Percentiles rank a stretch among this genome's conserved stretches.
phyloP scores from a whole-genome alignment of 495 filamentous ascomycete genomes.

The Lentithecium fluviatile region DNA sequence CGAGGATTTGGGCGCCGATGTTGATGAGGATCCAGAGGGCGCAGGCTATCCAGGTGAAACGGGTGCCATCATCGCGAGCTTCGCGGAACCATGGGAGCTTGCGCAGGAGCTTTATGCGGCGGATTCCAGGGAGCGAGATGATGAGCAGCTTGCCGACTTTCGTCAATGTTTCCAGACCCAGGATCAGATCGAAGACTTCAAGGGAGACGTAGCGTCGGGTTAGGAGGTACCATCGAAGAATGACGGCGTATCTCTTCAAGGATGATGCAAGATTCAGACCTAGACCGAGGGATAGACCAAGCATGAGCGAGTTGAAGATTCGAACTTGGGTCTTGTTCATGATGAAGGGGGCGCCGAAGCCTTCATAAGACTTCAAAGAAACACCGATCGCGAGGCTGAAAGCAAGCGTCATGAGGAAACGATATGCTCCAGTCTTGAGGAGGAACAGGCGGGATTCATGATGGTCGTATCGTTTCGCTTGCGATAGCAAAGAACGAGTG shows the following conservation, averaged over 20 bases:
- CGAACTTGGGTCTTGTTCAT: slow-evolving; percentile 10
- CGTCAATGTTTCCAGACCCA: slow-evolving; percentile 29
- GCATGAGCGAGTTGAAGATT: slow-evolving; percentile 32
- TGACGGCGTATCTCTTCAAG: slow-evolving; percentile 31
- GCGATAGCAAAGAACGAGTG: slow-evolving; percentile 15
- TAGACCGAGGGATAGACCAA: slow-evolving; percentile 31
- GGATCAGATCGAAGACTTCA: slow-evolving; percentile 31
- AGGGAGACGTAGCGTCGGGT: slow-evolving; percentile 24
- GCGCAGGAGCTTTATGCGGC: background rate
- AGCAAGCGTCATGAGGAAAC: slow-evolving; percentile 21
- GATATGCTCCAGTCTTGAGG: slow-evolving; percentile 11
- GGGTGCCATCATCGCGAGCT: slow-evolving; percentile 22
- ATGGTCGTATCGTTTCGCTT: slow-evolving; percentile 24
- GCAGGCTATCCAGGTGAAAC: slow-evolving; percentile 25
- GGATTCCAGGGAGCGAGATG: slow-evolving; percentile 24
- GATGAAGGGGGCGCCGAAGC: slow-evolving; percentile 9
- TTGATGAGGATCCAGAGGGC: slow-evolving; percentile 29
- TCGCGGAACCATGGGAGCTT: slow-evolving; percentile 32
- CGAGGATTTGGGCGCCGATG: slow-evolving; percentile 33
- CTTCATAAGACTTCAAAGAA: slow-evolving; percentile 26
- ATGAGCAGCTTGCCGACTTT: slow-evolving; percentile 31
- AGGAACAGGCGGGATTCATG: slow-evolving; percentile 26
- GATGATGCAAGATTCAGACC: slow-evolving; percentile 35
- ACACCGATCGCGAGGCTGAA: slow-evolving; percentile 24
- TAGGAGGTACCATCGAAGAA: slow-evolving; percentile 33